Evolutionary conservation across 139 green algal genomes (phyloP).

Genomic region (Penium margaritaceum): DNA sequence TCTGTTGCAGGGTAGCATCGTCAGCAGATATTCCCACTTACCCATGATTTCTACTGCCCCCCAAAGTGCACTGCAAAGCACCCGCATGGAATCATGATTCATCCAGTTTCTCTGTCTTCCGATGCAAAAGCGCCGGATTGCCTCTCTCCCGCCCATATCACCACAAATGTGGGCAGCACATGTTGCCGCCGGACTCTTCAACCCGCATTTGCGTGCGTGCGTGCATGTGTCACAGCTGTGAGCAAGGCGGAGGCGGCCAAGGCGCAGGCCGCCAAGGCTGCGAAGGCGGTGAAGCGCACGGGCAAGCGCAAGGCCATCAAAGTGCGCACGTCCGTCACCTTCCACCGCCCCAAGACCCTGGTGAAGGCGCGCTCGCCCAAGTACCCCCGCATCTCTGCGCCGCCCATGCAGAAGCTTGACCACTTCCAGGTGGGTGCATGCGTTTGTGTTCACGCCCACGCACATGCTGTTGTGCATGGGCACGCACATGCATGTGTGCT

Average conservation of each 20-base stretch:
- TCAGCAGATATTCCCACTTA: too few species aligned
- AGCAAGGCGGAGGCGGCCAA: conserved; percentile 47
- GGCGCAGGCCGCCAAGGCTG: conserved; percentile 61
- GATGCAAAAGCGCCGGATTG: neutral
- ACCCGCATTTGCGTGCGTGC: too few species aligned
- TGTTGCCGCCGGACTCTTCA: too few species aligned
- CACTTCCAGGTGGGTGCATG: conserved; percentile 38
- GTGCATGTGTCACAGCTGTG: neutral
- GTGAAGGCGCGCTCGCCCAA: conserved; percentile 55
- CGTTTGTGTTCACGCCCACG: too few species aligned
- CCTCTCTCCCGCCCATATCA: neutral
- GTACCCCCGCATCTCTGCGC: conserved; percentile 46
- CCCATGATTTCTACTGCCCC: too few species aligned
- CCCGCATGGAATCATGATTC: neutral
- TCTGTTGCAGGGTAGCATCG: too few species aligned
- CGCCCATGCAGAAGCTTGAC: conserved; percentile 47
- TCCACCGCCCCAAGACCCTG: conserved; percentile 85
- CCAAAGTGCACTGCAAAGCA: too few species aligned
- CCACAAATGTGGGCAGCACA: neutral
- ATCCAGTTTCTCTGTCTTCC: neutral
- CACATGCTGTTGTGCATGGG: too few species aligned
- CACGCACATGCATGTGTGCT: too few species aligned
- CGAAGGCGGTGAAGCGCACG: conserved; percentile 88
- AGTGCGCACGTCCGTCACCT: conserved; percentile 46
- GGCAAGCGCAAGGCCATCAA: conserved; percentile 62